phyloP scores from a whole-genome alignment of 768 basidiomycete species.

The Vararia minispora region DNA sequence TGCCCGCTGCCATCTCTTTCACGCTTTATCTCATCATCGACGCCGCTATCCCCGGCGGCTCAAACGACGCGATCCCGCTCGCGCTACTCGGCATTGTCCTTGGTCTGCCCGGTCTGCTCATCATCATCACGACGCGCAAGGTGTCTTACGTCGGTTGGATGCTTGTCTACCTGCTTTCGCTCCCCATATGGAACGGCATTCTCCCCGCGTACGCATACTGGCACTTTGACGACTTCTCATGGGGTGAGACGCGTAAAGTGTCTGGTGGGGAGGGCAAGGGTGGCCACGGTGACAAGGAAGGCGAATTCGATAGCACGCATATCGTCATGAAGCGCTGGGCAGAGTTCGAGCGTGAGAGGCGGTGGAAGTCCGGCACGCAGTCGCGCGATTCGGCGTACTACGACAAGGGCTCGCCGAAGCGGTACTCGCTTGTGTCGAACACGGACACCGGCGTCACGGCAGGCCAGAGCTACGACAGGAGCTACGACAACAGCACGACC shows the following conservation, averaged over 20 bases:
- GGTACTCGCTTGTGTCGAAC: conserved; percentile 69
- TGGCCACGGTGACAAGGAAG: conserved; percentile 86
- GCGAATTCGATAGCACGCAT: conserved; percentile 91
- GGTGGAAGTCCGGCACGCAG: conserved; percentile 82
- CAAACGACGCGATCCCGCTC: conserved; percentile 81
- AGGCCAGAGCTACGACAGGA: conserved; percentile 41
- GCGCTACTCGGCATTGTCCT: conserved; percentile 89
- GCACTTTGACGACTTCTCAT: conserved; percentile 98
- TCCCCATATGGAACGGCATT: conserved; percentile 96
- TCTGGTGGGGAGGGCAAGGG: conserved; percentile 59
- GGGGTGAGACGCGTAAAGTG: conserved; percentile 87
- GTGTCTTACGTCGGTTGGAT: conserved; percentile 96
- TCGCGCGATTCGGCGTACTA: conserved; percentile 71
- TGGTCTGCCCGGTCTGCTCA: conserved; percentile 90
- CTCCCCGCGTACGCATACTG: conserved; percentile 95
- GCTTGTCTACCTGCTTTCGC: conserved; percentile 82
- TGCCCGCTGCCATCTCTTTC: conserved; percentile 96
- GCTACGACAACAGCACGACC: conserved; percentile 48
- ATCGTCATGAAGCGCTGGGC: conserved; percentile 99
- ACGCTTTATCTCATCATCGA: conserved; percentile 87
- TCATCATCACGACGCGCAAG: conserved; percentile 93
- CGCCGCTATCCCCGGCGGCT: conserved; percentile 71
- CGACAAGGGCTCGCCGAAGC: conserved; percentile 40
- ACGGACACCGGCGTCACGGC: conserved; percentile 57
- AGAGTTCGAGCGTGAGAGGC: conserved; percentile 91